Percentiles rank a stretch among this genome's conserved stretches.
Conservation (phyloP, 495 filamentous ascomycete species). For the Thozetella sp. region DNA sequence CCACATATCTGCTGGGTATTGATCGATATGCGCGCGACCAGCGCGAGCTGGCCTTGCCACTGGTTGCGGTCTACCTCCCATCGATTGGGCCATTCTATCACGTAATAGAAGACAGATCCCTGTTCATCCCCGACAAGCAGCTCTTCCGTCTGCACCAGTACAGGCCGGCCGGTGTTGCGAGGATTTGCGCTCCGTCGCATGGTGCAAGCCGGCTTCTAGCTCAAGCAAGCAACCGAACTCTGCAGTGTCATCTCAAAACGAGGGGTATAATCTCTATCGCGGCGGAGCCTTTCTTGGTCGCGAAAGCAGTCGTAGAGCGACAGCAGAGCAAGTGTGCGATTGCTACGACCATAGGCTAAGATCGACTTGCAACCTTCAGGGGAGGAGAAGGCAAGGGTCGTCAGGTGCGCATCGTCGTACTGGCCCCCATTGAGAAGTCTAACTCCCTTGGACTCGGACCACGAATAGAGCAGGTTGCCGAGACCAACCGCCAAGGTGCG, state of each 20-base stretch:
- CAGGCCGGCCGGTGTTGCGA: conserved; percentile 20
- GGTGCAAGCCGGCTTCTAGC: conserved; percentile 60
- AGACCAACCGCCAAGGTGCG: conserved; percentile 85
- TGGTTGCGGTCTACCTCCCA: conserved; percentile 55
- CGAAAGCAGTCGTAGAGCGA: conserved; percentile 44
- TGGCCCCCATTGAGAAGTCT: conserved; percentile 41
- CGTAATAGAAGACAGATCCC: conserved; percentile 87
- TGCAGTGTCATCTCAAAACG: conserved; percentile 77
- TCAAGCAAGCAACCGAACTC: conserved; percentile 72
- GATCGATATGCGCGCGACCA: conserved; percentile 74
- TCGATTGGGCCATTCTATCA: conserved; percentile 78
- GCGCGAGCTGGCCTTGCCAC: conserved; percentile 77
- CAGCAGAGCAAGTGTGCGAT: conserved; percentile 57
- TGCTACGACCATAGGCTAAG: conserved; percentile 80
- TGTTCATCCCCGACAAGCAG: conserved; percentile 85
- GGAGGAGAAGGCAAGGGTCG: conserved; percentile 88
- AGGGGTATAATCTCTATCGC: conserved; percentile 23
- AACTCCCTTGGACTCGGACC: conserved; percentile 72
- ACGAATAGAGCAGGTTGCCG: conserved; percentile 77
- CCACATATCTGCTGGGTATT: conserved; percentile 94
- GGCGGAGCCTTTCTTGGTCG: background rate
- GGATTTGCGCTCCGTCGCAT: conserved; percentile 36
- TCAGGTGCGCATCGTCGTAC: conserved; percentile 56
- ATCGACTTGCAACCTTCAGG: conserved; percentile 74
- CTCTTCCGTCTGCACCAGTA: conserved; percentile 66